Evolutionary conservation across 768 basidiomycete species (phyloP).

Genomic region (Hirschioporus abietinus): DNA sequence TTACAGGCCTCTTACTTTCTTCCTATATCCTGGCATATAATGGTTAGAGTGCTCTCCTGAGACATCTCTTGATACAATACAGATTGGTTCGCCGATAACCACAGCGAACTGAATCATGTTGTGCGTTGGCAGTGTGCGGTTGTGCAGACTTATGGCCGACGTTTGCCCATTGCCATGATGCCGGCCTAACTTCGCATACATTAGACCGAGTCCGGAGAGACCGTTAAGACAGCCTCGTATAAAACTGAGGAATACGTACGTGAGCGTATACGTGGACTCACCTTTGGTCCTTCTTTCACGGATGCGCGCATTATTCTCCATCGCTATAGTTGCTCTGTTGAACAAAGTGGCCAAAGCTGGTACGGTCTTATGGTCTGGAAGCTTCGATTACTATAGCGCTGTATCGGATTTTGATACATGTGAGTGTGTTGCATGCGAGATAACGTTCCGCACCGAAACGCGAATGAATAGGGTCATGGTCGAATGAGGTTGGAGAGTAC

Average conservation of each 20-base stretch:
- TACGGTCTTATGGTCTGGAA: conserved; percentile 50
- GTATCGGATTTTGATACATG: conserved; percentile 49
- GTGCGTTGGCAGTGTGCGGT: neutral
- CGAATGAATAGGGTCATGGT: neutral
- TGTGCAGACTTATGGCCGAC: neutral
- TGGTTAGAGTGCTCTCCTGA: too few relatives aligned
- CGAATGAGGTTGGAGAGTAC: neutral
- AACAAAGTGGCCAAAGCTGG: conserved; percentile 36
- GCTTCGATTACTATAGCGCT: conserved; percentile 43
- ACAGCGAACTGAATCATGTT: neutral
- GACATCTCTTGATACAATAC: too few relatives aligned
- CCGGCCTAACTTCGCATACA: neutral
- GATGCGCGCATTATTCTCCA: neutral
- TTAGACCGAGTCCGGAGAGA: neutral
- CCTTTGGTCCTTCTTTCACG: neutral
- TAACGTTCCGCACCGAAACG: neutral
- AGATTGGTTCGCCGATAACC: too few relatives aligned
- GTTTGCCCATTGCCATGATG: neutral
- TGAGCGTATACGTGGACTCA: neutral
- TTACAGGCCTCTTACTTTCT: too few relatives aligned
- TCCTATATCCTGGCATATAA: too few relatives aligned
- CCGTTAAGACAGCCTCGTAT: neutral
- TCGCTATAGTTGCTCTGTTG: conserved; percentile 18
- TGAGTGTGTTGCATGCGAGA: conserved; percentile 26
- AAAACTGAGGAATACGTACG: neutral